Conservation (phyloP, 306 rosid species). For the Corylus heterophylla region DNA sequence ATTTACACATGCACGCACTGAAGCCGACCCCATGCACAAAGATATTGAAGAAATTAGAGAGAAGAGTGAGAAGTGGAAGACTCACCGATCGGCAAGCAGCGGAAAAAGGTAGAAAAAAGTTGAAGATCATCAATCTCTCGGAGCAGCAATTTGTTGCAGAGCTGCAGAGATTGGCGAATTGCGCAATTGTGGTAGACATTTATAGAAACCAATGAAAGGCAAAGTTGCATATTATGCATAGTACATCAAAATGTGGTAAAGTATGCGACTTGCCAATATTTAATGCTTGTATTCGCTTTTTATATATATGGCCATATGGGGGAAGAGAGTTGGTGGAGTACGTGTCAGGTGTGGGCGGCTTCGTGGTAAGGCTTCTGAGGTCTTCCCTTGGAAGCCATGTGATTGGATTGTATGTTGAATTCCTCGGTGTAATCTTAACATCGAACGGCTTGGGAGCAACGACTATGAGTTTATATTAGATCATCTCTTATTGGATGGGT, state of each 20-base stretch:
- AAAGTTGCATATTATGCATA: not conserved
- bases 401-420: not conserved
- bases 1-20: not conserved
- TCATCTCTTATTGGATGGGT: too few relatives aligned
- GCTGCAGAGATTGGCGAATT: conserved; percentile 32
- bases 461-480: too few relatives aligned
- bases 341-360: not conserved
- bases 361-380: not conserved
- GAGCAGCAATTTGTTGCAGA: conserved; percentile 33
- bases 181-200: conserved; percentile 27
- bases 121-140: not conserved
- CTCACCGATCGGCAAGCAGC: conserved; percentile 24
- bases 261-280: conserved; percentile 5
- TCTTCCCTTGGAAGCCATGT: not conserved
- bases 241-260: conserved; percentile 11
- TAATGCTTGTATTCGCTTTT: not conserved
- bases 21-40: not conserved
- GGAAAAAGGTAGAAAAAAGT: not conserved
- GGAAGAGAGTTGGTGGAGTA: not conserved
- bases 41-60: not conserved
- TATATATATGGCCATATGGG: not conserved
- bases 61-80: not conserved
- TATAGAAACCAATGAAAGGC: conserved; percentile 27
- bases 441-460: too few relatives aligned
- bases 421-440: not conserved